Percentiles rank a stretch among this genome's conserved stretches.
Conservation (phyloP, 352 stramenopile genomes). For the Phytophthora europaea region DNA sequence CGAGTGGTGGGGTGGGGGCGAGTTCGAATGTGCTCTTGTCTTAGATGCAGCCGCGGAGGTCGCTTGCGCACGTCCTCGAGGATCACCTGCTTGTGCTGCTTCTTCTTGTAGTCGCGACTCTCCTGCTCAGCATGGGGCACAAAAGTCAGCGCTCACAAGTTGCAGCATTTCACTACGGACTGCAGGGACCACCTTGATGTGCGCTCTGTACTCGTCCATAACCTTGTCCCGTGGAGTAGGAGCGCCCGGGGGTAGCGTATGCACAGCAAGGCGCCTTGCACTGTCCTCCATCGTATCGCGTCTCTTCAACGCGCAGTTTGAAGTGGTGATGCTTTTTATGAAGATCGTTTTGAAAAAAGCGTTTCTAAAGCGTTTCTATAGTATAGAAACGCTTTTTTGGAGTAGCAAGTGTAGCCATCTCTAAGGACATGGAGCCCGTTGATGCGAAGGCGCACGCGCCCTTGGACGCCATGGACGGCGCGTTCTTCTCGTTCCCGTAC, state of each 20-base stretch:
- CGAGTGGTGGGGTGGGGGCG: slow-evolving; percentile 16
- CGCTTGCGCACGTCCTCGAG: slow-evolving; percentile 57
- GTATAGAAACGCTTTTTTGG: neutral
- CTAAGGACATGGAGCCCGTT: neutral
- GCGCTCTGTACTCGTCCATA: slow-evolving; percentile 53
- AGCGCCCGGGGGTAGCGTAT: neutral
- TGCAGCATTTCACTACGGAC: neutral
- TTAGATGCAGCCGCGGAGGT: slow-evolving; percentile 52
- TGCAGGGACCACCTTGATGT: slow-evolving; percentile 40
- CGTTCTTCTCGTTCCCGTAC: slow-evolving; percentile 92
- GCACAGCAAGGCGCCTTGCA: slow-evolving; percentile 9
- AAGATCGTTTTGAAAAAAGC: no score
- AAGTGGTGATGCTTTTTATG: neutral
- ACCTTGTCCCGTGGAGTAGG: slow-evolving; percentile 45
- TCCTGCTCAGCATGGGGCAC: slow-evolving; percentile 39
- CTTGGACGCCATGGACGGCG: slow-evolving; percentile 44
- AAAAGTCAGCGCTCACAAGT: neutral
- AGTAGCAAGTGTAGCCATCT: neutral
- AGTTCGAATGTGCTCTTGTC: slow-evolving; percentile 33
- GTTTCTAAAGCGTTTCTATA: neutral
- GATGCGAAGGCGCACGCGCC: neutral
- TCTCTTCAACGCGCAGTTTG: slow-evolving; percentile 6
- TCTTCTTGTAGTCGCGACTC: slow-evolving; percentile 50
- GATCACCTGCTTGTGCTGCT: slow-evolving; percentile 71
- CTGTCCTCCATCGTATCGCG: slow-evolving; percentile 8